Evolutionary conservation across 805 yeast species (phyloP).

Genomic region (Wickerhamiella domercqiae): DNA sequence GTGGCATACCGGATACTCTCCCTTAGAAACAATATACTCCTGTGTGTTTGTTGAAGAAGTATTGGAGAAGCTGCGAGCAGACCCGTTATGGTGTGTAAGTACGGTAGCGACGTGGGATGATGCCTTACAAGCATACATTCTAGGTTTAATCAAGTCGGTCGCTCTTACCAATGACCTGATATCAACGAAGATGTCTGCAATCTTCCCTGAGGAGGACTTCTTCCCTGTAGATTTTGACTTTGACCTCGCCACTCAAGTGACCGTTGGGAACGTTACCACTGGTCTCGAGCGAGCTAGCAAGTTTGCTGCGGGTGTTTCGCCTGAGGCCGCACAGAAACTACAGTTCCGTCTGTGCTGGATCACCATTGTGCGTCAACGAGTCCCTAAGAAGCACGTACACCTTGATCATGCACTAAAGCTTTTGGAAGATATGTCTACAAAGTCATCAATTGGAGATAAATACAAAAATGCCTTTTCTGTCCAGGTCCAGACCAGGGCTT

Average conservation of each 20-base stretch:
- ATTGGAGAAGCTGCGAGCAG: conserved; percentile 17
- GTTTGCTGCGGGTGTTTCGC: conserved; percentile 1
- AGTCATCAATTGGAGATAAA: neutral
- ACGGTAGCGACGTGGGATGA: neutral
- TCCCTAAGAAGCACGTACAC: conserved; percentile 10
- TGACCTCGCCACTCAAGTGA: conserved; percentile 11
- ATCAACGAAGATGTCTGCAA: conserved; percentile 6
- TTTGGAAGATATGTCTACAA: neutral
- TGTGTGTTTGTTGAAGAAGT: conserved; percentile 55
- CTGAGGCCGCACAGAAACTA: conserved; percentile 40
- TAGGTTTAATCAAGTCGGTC: neutral
- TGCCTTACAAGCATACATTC: neutral
- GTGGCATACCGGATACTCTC: conserved; percentile 65
- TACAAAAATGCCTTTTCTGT: conserved; percentile 10
- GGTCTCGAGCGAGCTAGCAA: conserved; percentile 19
- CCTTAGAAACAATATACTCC: conserved; percentile 64
- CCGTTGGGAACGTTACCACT: conserved; percentile 24
- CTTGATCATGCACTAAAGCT: conserved; percentile 7
- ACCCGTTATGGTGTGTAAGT: conserved; percentile 16
- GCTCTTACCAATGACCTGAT: neutral
- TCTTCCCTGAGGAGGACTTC: conserved; percentile 18
- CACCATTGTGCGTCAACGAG: conserved; percentile 13
- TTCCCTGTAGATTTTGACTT: conserved; percentile 13
- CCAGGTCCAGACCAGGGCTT: conserved; percentile 18
- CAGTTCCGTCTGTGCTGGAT: conserved; percentile 16